Conservation (phyloP, 495 filamentous ascomycete genomes). For the Neurospora intermedia region DNA sequence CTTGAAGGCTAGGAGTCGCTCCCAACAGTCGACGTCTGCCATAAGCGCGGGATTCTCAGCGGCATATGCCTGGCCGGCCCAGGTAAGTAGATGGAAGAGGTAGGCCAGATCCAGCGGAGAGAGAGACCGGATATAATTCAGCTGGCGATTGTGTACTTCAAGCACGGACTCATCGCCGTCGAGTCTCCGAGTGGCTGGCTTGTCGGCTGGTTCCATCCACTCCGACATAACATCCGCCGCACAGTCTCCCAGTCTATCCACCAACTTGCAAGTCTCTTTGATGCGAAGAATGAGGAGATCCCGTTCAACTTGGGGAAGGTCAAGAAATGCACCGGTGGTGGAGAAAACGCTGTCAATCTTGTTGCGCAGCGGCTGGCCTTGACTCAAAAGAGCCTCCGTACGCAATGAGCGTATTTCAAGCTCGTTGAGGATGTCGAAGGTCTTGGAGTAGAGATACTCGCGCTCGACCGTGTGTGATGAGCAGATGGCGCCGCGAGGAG, state of each 20-base stretch:
- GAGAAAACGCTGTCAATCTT: neutral
- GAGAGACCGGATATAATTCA: constrained; percentile 10
- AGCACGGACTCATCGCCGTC: neutral
- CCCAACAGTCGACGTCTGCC: neutral
- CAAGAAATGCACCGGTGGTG: neutral
- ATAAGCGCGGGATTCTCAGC: neutral
- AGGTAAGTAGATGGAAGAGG: constrained; percentile 7
- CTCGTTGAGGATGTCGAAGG: constrained; percentile 15
- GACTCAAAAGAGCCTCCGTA: constrained; percentile 10
- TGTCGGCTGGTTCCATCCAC: neutral
- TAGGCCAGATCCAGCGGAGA: constrained; percentile 12
- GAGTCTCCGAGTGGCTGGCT: neutral
- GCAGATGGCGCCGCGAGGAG: constrained; percentile 9
- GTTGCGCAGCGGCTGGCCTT: neutral
- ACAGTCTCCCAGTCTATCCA: constrained; percentile 15
- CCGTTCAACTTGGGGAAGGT: neutral
- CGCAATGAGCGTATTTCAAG: constrained; percentile 14
- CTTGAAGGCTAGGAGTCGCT: constrained; percentile 7
- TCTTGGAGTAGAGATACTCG: constrained; percentile 4
- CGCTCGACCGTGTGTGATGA: constrained; percentile 12
- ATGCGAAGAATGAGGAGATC: constrained; percentile 7
- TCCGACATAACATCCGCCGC: constrained; percentile 1
- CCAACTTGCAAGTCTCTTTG: neutral
- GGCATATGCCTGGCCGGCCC: constrained; percentile 7
- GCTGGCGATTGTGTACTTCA: constrained; percentile 6